A percentile compares a stretch with the other conserved stretches of the same genome.
Conservation (phyloP, 306 rosid species). For the Glycyrrhiza uralensis region DNA sequence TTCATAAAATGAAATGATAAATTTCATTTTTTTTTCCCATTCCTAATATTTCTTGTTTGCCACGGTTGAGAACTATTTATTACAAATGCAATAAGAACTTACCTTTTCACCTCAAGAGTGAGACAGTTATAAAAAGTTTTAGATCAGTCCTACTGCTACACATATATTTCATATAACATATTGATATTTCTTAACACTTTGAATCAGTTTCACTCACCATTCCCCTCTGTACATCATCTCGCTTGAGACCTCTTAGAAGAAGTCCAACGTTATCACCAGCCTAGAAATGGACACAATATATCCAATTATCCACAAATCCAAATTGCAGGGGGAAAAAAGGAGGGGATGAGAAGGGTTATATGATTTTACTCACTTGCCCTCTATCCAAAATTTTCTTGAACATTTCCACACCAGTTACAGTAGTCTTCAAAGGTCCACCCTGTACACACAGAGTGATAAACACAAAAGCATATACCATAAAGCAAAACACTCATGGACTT, state of each 20-base stretch:
- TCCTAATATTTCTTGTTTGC: background rate
- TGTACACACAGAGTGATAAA: conserved; percentile 27
- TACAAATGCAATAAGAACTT: background rate
- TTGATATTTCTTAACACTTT: background rate
- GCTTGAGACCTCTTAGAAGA: conserved; percentile 84
- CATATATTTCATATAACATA: background rate
- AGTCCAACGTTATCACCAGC: conserved; percentile 96
- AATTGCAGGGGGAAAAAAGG: background rate
- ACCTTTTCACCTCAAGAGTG: background rate
- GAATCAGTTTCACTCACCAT: conserved; percentile 52
- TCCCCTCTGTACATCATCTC: conserved; percentile 84
- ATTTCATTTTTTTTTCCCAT: background rate
- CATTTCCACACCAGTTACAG: conserved; percentile 93
- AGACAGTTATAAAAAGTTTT: background rate
- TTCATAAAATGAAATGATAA: conserved; percentile 3
- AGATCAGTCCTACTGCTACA: background rate
- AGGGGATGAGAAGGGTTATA: background rate
- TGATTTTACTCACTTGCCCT: conserved; percentile 69
- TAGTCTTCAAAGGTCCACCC: conserved; percentile 69
- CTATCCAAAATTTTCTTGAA: conserved; percentile 75
- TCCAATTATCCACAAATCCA: conserved; percentile 22
- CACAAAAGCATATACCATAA: conserved; percentile 13
- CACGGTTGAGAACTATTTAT: background rate
- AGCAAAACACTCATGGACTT: background rate
- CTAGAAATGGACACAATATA: conserved; percentile 37